A percentile compares a stretch with the other conserved stretches of the same genome.
Evolutionary conservation across 805 yeast species (phyloP).

Genomic region (Teunomyces panamensis): DNA sequence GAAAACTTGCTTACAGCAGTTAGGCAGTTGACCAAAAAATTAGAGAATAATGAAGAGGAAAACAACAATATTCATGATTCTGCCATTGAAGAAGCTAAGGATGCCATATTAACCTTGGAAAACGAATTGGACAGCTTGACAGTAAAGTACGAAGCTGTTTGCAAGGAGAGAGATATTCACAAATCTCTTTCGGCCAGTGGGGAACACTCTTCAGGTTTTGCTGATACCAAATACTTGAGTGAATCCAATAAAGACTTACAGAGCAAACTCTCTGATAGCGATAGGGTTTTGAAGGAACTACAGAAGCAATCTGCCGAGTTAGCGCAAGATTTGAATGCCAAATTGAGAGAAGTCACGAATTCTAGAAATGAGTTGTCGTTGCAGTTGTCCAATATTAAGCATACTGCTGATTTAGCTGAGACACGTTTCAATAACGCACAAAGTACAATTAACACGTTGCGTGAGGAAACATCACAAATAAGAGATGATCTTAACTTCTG

Average conservation of each 20-base stretch:
- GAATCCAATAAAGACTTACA: constrained; percentile 30
- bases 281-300: constrained; percentile 28
- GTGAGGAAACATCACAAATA: constrained; percentile 26
- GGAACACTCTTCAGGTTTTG: constrained; percentile 6
- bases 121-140: constrained; percentile 53
- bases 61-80: constrained; percentile 41
- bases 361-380: constrained; percentile 43
- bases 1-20: constrained; percentile 66
- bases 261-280: constrained; percentile 34
- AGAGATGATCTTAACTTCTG: constrained; percentile 34
- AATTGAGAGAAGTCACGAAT: constrained; percentile 23
- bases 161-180: constrained; percentile 70
- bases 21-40: constrained; percentile 65
- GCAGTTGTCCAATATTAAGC: constrained; percentile 51
- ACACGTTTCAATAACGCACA: constrained; percentile 49
- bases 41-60: constrained; percentile 62
- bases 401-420: constrained; percentile 51
- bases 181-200: constrained; percentile 22
- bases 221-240: constrained; percentile 21
- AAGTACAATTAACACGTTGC: constrained; percentile 25
- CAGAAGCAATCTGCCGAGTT: constrained; percentile 42
- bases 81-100: constrained; percentile 62
- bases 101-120: constrained; percentile 62
- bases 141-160: constrained; percentile 49
- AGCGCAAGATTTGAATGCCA: constrained; percentile 44